A percentile compares a stretch with the other conserved stretches of the same genome.
Conservation (phyloP, 1,139 yeast genomes). For the Lodderomyces beijingensis region DNA sequence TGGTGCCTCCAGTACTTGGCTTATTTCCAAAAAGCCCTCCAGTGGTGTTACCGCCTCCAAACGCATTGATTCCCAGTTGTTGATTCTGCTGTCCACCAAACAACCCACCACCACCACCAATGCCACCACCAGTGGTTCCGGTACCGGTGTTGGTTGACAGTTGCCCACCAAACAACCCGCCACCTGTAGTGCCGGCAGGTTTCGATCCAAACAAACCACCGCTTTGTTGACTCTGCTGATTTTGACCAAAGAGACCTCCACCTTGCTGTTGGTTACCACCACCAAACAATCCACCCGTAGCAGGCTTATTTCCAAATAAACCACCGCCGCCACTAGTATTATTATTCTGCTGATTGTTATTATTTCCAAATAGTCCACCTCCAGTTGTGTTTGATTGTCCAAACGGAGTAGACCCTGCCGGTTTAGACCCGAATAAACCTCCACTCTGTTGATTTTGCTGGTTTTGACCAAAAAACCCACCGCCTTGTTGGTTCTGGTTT, state of each 20-base stretch:
- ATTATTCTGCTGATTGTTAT: slow-evolving; percentile 4
- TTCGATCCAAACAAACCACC: slow-evolving; percentile 25
- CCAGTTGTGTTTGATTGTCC: slow-evolving; percentile 12
- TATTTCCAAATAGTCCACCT: slow-evolving; percentile 24
- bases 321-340: slow-evolving; percentile 5
- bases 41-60: slow-evolving; percentile 7
- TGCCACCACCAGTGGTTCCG: slow-evolving; percentile 19
- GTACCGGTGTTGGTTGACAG: slow-evolving; percentile 5
- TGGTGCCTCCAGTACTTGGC: slow-evolving; percentile 12
- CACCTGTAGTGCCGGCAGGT: slow-evolving; percentile 14
- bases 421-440: slow-evolving; percentile 12
- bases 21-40: slow-evolving; percentile 32
- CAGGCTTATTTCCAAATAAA: slow-evolving; percentile 25
- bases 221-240: slow-evolving; percentile 6
- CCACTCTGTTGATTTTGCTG: slow-evolving; percentile 2
- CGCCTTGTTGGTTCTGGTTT: slow-evolving; percentile 13
- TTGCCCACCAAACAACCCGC: slow-evolving; percentile 21
- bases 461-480: slow-evolving; percentile 17
- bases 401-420: slow-evolving; percentile 11
- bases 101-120: slow-evolving; percentile 17
- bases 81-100: slow-evolving; percentile 6
- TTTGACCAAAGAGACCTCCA: slow-evolving; percentile 21
- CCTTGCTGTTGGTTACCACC: slow-evolving; percentile 6
- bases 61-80: slow-evolving; percentile 7
- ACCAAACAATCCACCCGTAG: slow-evolving; percentile 16